A percentile compares a stretch with the other conserved stretches of the same genome.
phyloP scores from a whole-genome alignment of 2,329 filamentous ascomycete species.

The Myriosclerotinia curreyana region DNA sequence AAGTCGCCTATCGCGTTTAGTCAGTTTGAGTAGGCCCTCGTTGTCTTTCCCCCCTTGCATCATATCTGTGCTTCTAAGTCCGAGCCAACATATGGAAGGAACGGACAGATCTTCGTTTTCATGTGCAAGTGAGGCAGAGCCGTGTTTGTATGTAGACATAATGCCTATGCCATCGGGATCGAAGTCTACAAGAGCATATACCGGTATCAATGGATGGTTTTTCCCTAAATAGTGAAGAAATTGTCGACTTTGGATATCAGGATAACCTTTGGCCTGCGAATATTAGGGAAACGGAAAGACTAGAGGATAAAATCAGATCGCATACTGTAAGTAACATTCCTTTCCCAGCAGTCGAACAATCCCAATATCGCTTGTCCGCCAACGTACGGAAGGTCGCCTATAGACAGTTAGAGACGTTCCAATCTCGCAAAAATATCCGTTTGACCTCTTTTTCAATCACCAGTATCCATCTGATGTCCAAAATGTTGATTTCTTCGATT shows the following conservation, averaged over 20 bases:
- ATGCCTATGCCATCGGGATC: slow-evolving; percentile 77
- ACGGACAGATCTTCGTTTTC: slow-evolving; percentile 51
- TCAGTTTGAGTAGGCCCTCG: slow-evolving; percentile 17
- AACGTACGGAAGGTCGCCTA: slow-evolving; percentile 75
- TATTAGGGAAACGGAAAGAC: neutral
- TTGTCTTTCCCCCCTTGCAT: slow-evolving; percentile 14
- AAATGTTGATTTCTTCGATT: slow-evolving; percentile 51
- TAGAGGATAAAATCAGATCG: neutral
- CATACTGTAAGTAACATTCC: slow-evolving; percentile 67
- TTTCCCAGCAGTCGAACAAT: slow-evolving; percentile 46
- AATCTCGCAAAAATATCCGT: neutral
- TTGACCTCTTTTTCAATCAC: slow-evolving; percentile 75
- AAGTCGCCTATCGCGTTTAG: slow-evolving; percentile 49
- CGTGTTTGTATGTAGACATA: slow-evolving; percentile 68
- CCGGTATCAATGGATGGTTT: slow-evolving; percentile 50
- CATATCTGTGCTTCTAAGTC: slow-evolving; percentile 44
- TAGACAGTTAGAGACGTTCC: slow-evolving; percentile 28
- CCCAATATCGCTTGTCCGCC: slow-evolving; percentile 55
- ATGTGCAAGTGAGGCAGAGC: slow-evolving; percentile 60
- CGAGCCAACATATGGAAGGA: slow-evolving; percentile 61
- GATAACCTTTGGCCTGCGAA: slow-evolving; percentile 73
- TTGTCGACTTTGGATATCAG: slow-evolving; percentile 66
- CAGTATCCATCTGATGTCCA: slow-evolving; percentile 58
- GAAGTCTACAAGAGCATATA: slow-evolving; percentile 67
- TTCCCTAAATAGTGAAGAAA: slow-evolving; percentile 57